These are phyloP conservation scores for Tylopilus vinaceipallidus DNA, from an alignment of 768 basidiomycete genomes.

Conservation along the genomic window DNA sequence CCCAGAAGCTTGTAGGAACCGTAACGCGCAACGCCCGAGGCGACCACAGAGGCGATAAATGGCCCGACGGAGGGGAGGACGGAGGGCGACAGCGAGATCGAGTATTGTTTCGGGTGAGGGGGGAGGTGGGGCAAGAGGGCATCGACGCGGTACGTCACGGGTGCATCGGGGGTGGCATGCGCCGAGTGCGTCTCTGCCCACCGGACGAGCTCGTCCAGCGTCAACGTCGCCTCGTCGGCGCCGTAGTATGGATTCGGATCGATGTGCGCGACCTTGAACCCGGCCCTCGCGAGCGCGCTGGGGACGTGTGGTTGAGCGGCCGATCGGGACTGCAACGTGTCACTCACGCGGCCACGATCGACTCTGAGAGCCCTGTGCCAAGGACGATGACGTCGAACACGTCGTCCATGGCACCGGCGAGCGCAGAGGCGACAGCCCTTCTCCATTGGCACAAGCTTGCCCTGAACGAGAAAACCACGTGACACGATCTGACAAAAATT, in stretches of 20 bases:
- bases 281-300: conserved; percentile 87
- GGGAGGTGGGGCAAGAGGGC: conserved; percentile 43
- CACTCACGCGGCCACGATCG: conserved; percentile 85
- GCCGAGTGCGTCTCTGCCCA: conserved; percentile 55
- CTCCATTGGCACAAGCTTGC: too few relatives aligned
- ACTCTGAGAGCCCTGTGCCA: conserved; percentile 82
- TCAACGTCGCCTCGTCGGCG: conserved; percentile 74
- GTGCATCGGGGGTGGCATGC: conserved; percentile 14
- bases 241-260: conserved; percentile 88
- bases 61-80: conserved; percentile 79
- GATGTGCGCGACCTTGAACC: conserved; percentile 84
- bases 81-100: conserved; percentile 80
- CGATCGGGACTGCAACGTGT: not conserved
- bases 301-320: not conserved
- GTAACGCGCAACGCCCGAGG: conserved; percentile 85
- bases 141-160: conserved; percentile 29
- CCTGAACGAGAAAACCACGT: conserved; percentile 29
- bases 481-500: conserved; percentile 17
- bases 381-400: conserved; percentile 67
- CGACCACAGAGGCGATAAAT: conserved; percentile 73
- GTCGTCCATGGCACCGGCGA: conserved; percentile 36
- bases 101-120: conserved; percentile 69
- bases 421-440: not conserved
- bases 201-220: conserved; percentile 71
- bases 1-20: conserved; percentile 88